Base-by-base conservation (phyloP, 345 rosid species). In the Conringia planisiliqua region DNA sequence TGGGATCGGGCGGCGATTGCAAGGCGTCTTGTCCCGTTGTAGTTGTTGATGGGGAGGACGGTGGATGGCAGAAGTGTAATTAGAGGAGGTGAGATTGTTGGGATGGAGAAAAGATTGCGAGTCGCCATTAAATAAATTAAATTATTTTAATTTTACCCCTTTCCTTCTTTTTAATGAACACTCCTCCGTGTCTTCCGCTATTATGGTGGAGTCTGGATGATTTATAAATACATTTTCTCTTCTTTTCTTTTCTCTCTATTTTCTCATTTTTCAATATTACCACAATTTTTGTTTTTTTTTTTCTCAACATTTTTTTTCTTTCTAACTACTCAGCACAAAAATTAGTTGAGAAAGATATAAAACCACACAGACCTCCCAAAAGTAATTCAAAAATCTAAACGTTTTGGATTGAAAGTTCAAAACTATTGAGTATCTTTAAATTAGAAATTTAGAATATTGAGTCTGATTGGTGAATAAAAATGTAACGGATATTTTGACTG, bases 81-180 rank as follows among this genome's bases (percentile, higher is more conserved):
- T 76, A 3, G 77, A 5, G 70, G 74, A 75, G 82, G 63, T 13
- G 84, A 80, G 71, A 64, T 70, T 40, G 83, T 68, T 42, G 83
- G 52, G 83, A 81, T 51, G 30, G 61, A 80, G 33, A 27, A 57
- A 36, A 48, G 55, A 32, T 10, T 66, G 59, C 0, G 63, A 57
- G 48, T 47, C 55, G 85, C 86, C 91, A 85, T 85, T 79, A 51
- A 47, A 50, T 4, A 39, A 68, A 10, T 16, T 4, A 4, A 32
- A 24, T 52, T 38, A 35, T 4, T 52, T 20, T 30, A 18, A 35
- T 4, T 52, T 20, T 30, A 18, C 33, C 14, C 12, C 18, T 44
- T 40, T 4, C 4, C 16, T 12, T 39, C 5, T 3, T 47, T 11
- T 71, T 58, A 52, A 55, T 18, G 20, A 73, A 73, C 71, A 54